Evolutionary conservation across 2,329 filamentous ascomycete species (phyloP).

Genomic region (Ceratocystis huliohia): DNA sequence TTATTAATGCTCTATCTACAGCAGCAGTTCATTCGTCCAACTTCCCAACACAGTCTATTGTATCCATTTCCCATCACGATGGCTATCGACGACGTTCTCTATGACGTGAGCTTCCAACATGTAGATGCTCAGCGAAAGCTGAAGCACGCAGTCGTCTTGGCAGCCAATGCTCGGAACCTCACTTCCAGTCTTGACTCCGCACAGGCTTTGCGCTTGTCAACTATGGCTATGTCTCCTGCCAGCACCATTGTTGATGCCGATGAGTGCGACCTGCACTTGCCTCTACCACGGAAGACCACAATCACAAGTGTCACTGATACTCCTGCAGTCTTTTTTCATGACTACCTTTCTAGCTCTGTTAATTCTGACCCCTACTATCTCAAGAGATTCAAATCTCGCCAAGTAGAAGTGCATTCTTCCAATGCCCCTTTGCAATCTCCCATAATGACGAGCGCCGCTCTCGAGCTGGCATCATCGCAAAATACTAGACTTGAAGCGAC

Average conservation of each 20-base stretch:
- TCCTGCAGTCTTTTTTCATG: neutral
- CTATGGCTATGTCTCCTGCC: neutral
- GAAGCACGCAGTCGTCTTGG: neutral
- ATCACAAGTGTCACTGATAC: slow-evolving; percentile 7
- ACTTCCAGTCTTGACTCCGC: neutral
- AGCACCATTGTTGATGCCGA: neutral
- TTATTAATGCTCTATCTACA: no score
- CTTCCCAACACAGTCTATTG: no score
- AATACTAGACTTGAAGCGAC: neutral
- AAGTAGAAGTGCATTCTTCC: no score
- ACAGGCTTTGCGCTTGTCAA: slow-evolving; percentile 4
- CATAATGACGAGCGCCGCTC: neutral
- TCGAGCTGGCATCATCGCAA: neutral
- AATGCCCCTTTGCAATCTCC: no score
- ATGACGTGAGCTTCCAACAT: slow-evolving; percentile 4
- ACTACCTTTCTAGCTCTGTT: neutral
- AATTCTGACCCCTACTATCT: neutral
- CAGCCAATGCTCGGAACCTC: neutral
- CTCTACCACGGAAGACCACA: neutral
- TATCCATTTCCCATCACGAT: neutral
- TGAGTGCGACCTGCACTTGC: no score
- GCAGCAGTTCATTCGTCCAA: no score
- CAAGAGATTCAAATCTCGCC: neutral
- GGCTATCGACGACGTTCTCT: slow-evolving; percentile 10
- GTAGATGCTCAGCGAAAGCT: slow-evolving; percentile 6